These are phyloP conservation scores for Bolboschoenoplectus hybrid DNA, from an alignment of 202 grass and related monocot species.

Conservation along the genomic window DNA sequence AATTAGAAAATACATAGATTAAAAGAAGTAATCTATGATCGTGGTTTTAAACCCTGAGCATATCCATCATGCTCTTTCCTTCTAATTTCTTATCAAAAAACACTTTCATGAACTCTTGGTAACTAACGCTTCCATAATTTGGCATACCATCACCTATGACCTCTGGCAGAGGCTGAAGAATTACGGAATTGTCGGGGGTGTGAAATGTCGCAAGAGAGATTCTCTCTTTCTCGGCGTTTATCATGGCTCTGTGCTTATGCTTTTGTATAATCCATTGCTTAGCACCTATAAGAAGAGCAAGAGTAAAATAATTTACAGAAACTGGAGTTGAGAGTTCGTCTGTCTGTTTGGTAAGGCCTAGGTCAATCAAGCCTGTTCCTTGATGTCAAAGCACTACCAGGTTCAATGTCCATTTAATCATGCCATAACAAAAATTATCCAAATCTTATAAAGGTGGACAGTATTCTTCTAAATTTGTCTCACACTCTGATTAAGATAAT, in stretches of 20 bases:
- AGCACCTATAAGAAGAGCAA: constrained; percentile 38
- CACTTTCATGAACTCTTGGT: constrained; percentile 33
- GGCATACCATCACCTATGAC: constrained; percentile 25
- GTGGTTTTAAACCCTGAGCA: constrained; percentile 3
- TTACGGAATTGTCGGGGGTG: background rate
- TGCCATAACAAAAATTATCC: background rate
- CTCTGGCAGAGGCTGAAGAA: constrained; percentile 41
- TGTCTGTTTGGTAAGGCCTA: background rate
- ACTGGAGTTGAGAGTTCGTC: background rate
- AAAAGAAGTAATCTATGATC: background rate
- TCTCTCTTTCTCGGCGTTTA: constrained; percentile 42
- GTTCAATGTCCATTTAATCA: background rate
- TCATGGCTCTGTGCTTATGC: constrained; percentile 44
- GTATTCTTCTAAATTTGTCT: background rate
- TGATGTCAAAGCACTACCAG: background rate
- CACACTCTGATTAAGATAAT: background rate
- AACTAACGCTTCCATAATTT: constrained; percentile 25
- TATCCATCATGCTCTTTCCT: constrained; percentile 37
- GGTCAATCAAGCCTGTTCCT: background rate
- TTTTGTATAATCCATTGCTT: constrained; percentile 49
- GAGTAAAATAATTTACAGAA: background rate
- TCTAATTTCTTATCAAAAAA: constrained; percentile 43
- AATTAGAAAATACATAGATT: too few species aligned
- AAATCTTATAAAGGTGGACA: background rate
- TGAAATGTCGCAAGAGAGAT: constrained; percentile 43